Conservation (phyloP, 108 stramenopile genomes). For the Nannochloropsis gaditana region DNA sequence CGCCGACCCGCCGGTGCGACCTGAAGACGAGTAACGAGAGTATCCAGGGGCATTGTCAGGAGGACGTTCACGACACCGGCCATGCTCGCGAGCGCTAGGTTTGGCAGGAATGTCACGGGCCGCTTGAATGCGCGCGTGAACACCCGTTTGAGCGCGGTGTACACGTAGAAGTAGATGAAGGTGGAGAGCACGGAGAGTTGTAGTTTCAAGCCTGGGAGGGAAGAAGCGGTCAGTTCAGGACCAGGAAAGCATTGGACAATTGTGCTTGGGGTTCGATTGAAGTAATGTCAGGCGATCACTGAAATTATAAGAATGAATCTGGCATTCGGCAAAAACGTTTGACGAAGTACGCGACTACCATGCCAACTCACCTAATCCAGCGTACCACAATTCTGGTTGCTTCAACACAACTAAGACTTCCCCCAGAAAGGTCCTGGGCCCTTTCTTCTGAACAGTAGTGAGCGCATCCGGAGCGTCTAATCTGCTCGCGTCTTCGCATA, state of each 20-base stretch:
- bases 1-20: slow-evolving; percentile 23
- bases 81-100: slow-evolving; percentile 68
- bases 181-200: slow-evolving; percentile 57
- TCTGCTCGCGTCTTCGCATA: neutral
- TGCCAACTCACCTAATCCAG: neutral
- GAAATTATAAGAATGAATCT: too few species aligned
- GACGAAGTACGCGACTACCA: neutral
- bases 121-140: slow-evolving; percentile 42
- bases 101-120: slow-evolving; percentile 50
- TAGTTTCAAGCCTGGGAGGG: neutral
- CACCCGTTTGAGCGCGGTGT: slow-evolving; percentile 62
- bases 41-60: slow-evolving; percentile 80
- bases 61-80: slow-evolving; percentile 73
- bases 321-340: too few species aligned
- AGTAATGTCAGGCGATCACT: too few species aligned
- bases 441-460: neutral
- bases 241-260: too few species aligned
- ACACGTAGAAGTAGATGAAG: slow-evolving; percentile 78
- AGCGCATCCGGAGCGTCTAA: neutral
- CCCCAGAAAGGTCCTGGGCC: slow-evolving; percentile 13
- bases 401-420: neutral
- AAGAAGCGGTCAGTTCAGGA: too few species aligned
- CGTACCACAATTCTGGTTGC: slow-evolving; percentile 2
- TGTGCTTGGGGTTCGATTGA: too few species aligned
- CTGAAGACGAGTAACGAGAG: slow-evolving; percentile 68